A percentile compares a stretch with the other conserved stretches of the same genome.
phyloP scores from a whole-genome alignment of 2,329 filamentous ascomycete genomes.

The Beauveria bassiana region DNA sequence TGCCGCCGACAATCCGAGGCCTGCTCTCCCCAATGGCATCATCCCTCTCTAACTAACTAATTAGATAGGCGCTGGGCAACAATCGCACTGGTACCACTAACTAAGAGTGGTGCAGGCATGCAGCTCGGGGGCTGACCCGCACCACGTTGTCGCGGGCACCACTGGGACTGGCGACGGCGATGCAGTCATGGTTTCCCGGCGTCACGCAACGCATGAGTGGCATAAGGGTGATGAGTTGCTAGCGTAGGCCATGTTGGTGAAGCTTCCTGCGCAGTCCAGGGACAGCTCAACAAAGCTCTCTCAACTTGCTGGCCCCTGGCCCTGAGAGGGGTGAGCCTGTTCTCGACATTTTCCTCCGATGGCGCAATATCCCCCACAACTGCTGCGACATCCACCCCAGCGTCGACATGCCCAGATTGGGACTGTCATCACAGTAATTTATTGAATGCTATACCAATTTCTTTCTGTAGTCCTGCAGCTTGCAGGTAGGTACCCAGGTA shows the following conservation, averaged over 20 bases:
- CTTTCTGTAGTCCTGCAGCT: too few species aligned
- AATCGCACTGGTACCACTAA: too few species aligned
- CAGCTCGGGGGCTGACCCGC: background rate
- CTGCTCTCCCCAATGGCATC: too few species aligned
- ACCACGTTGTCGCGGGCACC: constrained; percentile 10
- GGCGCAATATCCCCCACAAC: constrained; percentile 8
- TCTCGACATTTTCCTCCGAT: background rate
- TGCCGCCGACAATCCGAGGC: constrained; percentile 4
- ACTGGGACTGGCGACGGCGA: constrained; percentile 6
- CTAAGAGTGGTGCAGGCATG: background rate
- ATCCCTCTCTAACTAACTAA: background rate
- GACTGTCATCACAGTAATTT: background rate
- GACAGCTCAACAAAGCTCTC: background rate
- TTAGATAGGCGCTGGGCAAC: too few species aligned
- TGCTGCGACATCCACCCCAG: constrained; percentile 3
- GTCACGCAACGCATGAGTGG: background rate
- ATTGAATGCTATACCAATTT: background rate
- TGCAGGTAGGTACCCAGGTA: too few species aligned
- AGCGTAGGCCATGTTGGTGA: too few species aligned
- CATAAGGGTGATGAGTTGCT: background rate
- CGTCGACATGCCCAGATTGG: background rate
- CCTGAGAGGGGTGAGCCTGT: background rate
- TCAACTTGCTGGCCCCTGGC: background rate
- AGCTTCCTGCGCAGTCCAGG: background rate
- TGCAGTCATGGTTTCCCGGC: background rate